phyloP scores from a whole-genome alignment of 768 basidiomycete species.

The Wakefieldia striispora region DNA sequence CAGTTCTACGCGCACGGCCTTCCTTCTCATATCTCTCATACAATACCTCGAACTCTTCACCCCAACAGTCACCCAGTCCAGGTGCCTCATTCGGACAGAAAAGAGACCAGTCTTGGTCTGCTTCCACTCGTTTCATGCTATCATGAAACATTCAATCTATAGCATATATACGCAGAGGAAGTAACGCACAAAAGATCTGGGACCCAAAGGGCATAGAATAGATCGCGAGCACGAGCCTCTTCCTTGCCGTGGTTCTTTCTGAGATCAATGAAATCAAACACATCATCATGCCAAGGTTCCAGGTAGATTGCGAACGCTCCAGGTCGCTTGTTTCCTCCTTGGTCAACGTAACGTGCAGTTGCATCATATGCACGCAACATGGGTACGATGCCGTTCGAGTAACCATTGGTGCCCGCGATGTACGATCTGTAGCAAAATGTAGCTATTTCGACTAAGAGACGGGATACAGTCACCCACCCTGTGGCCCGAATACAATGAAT shows the following conservation, averaged over 20 bases:
- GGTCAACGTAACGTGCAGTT: conserved; percentile 97
- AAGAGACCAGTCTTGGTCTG: conserved; percentile 86
- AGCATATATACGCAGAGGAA: background rate
- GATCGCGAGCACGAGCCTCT: conserved; percentile 91
- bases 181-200: conserved; percentile 85
- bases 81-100: conserved; percentile 99
- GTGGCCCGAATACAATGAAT: conserved; percentile 97
- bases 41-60: conserved; percentile 84
- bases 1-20: conserved; percentile 76
- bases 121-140: conserved; percentile 97
- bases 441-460: background rate
- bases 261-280: conserved; percentile 97
- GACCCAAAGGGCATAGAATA: conserved; percentile 99
- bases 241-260: conserved; percentile 99
- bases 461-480: conserved; percentile 49
- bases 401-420: conserved; percentile 98
- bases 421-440: conserved; percentile 64
- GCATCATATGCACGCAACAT: conserved; percentile 99
- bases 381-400: conserved; percentile 98
- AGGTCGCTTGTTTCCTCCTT: conserved; percentile 98
- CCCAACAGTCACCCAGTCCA: conserved; percentile 81
- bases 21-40: conserved; percentile 89
- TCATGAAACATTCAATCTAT: background rate
- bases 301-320: conserved; percentile 98
- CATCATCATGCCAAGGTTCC: conserved; percentile 97